Evolutionary conservation across 176 grass and related monocot genomes (phyloP).

Genomic region (Guadua angustifolia): DNA sequence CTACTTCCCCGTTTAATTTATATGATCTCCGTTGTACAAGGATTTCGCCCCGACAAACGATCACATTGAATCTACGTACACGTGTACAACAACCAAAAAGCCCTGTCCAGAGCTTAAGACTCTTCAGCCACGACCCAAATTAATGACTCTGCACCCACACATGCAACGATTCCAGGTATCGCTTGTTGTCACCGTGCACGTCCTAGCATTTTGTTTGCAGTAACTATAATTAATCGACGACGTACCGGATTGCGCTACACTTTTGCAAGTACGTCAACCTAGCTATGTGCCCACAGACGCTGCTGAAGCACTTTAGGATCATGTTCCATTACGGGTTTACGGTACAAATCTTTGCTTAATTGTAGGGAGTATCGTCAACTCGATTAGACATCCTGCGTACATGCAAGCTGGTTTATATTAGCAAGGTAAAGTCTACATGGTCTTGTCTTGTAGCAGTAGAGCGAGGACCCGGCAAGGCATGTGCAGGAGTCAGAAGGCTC

Average conservation of each 20-base stretch:
- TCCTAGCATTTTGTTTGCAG: background rate
- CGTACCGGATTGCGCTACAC: background rate
- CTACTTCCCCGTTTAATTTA: background rate
- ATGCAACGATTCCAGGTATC: slow-evolving; percentile 24
- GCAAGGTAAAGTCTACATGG: background rate
- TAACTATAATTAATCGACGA: background rate
- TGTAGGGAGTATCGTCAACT: background rate
- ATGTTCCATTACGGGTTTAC: no score
- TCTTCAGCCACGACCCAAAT: background rate
- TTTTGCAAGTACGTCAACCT: no score
- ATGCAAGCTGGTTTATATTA: background rate
- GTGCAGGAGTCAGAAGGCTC: slow-evolving; percentile 1
- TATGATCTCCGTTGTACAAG: background rate
- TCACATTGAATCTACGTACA: slow-evolving; percentile 42
- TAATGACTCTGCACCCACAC: background rate
- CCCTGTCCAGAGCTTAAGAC: background rate
- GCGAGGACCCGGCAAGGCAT: slow-evolving; percentile 19
- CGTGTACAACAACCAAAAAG: background rate
- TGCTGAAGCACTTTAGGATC: no score
- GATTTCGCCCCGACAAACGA: slow-evolving; percentile 40
- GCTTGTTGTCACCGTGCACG: slow-evolving; percentile 5
- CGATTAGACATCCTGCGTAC: background rate
- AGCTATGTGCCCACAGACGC: no score
- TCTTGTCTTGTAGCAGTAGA: no score
- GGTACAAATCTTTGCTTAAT: background rate